A percentile compares a stretch with the other conserved stretches of the same genome.
phyloP scores from a whole-genome alignment of 495 filamentous ascomycete genomes.

The Pseudevernia furfuracea region DNA sequence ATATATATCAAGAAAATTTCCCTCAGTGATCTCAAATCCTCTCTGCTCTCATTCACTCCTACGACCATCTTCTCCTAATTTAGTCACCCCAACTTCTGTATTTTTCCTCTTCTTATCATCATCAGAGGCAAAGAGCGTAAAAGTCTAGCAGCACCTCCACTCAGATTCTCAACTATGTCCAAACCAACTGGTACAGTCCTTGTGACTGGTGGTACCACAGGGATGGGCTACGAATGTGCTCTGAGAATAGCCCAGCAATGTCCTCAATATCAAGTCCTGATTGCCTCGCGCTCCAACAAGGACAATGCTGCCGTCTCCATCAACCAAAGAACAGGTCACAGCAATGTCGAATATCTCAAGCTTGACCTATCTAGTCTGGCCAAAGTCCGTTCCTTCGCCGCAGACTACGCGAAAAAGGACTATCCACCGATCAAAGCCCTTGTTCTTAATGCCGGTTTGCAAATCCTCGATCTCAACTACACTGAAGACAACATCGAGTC shows the following conservation, averaged over 20 bases:
- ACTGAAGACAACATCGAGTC: conserved; percentile 39
- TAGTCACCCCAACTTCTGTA: background rate
- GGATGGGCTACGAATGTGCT: conserved; percentile 43
- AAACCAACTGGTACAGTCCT: conserved; percentile 38
- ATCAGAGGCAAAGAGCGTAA: background rate
- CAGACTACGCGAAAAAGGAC: conserved; percentile 32
- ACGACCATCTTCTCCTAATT: background rate
- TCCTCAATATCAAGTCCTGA: conserved; percentile 34
- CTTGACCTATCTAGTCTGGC: conserved; percentile 39
- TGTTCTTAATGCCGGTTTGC: conserved; percentile 42
- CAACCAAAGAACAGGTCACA: conserved; percentile 28
- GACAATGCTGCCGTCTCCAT: conserved; percentile 35
- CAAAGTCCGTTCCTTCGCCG: conserved; percentile 35
- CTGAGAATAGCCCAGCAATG: conserved; percentile 37
- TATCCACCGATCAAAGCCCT: conserved; percentile 39
- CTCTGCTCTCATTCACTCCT: background rate
- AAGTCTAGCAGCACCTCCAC: background rate
- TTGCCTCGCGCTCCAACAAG: conserved; percentile 37
- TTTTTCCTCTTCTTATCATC: background rate
- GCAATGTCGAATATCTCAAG: conserved; percentile 35
- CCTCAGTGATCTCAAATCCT: background rate
- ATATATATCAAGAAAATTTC: background rate
- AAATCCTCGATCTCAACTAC: conserved; percentile 33
- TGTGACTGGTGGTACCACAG: conserved; percentile 50
- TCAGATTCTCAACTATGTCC: conserved; percentile 19